phyloP scores from a whole-genome alignment of 768 basidiomycete species.

The Tubosaeta sp. region DNA sequence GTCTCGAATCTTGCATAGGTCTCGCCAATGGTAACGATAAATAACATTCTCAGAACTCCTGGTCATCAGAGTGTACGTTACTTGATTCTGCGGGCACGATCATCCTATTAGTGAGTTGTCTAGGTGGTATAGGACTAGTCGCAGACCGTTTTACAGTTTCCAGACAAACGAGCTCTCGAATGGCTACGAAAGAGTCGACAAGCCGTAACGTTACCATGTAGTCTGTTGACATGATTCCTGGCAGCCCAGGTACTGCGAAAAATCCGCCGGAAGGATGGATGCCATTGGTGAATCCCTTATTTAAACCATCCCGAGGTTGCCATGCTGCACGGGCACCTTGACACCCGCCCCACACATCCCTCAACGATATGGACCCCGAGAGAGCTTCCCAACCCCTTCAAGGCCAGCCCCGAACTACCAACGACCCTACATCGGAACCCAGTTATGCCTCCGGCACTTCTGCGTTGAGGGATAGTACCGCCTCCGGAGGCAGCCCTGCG shows the following conservation, averaged over 20 bases:
- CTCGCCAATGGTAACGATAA: too few species aligned
- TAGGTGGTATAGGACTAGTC: too few species aligned
- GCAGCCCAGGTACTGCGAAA: background rate
- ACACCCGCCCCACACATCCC: background rate
- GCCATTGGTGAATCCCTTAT: background rate
- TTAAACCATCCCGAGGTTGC: conserved; percentile 1
- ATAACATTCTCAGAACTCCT: too few species aligned
- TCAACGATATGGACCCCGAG: background rate
- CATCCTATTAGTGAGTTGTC: too few species aligned
- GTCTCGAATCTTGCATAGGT: too few species aligned
- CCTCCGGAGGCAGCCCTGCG: too few species aligned
- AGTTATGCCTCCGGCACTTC: conserved; percentile 1
- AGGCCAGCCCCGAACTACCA: background rate
- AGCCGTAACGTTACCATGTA: too few species aligned
- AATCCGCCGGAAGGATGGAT: too few species aligned
- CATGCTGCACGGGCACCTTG: background rate
- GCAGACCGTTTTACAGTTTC: too few species aligned
- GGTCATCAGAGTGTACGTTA: background rate
- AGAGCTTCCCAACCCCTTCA: background rate
- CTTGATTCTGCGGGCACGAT: background rate
- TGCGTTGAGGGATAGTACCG: background rate
- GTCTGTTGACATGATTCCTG: too few species aligned
- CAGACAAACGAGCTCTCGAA: too few species aligned
- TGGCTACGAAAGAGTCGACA: too few species aligned
- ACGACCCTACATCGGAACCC: background rate